phyloP scores from a whole-genome alignment of 2,329 filamentous ascomycete genomes.

The Beauveria medogensis region DNA sequence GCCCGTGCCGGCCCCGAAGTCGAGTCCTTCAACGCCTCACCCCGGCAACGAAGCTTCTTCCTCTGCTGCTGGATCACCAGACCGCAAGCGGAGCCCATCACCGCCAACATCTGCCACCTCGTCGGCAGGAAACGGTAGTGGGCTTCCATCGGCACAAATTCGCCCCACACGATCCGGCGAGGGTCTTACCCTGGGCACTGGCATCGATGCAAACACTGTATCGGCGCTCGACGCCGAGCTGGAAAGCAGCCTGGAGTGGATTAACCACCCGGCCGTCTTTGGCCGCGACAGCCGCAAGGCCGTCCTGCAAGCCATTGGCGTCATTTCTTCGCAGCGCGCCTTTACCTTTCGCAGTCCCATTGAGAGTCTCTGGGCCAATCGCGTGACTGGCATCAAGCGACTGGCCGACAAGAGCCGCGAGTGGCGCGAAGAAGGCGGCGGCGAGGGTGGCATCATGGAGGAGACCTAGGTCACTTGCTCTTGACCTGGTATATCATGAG shows the following conservation, averaged over 20 bases:
- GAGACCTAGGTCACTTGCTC: constrained; percentile 36
- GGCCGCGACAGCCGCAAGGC: constrained; percentile 90
- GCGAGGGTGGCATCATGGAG: constrained; percentile 57
- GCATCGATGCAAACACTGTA: constrained; percentile 79
- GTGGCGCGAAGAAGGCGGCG: constrained; percentile 82
- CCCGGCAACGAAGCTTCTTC: constrained; percentile 36
- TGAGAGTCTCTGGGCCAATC: constrained; percentile 80
- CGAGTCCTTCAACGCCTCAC: constrained; percentile 42
- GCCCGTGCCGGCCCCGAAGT: constrained; percentile 57
- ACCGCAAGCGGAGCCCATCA: constrained; percentile 48
- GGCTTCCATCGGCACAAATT: constrained; percentile 35
- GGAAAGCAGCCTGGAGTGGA: constrained; percentile 90
- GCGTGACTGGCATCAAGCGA: constrained; percentile 72
- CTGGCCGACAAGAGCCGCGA: constrained; percentile 79
- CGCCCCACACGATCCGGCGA: constrained; percentile 48
- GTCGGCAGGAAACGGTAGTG: constrained; percentile 27
- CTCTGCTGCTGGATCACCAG: constrained; percentile 37
- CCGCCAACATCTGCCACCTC: constrained; percentile 42
- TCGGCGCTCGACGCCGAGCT: constrained; percentile 84
- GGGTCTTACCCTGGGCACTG: constrained; percentile 52
- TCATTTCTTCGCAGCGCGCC: constrained; percentile 88
- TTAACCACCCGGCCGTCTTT: constrained; percentile 92
- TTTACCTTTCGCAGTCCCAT: constrained; percentile 89
- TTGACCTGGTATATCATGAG: not conserved
- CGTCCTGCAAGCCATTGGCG: constrained; percentile 90